Evolutionary conservation across 495 filamentous ascomycete genomes (phyloP), one percentile per base, ranked within the genome.

Genomic region (Ascodesmis nigricans): DNA sequence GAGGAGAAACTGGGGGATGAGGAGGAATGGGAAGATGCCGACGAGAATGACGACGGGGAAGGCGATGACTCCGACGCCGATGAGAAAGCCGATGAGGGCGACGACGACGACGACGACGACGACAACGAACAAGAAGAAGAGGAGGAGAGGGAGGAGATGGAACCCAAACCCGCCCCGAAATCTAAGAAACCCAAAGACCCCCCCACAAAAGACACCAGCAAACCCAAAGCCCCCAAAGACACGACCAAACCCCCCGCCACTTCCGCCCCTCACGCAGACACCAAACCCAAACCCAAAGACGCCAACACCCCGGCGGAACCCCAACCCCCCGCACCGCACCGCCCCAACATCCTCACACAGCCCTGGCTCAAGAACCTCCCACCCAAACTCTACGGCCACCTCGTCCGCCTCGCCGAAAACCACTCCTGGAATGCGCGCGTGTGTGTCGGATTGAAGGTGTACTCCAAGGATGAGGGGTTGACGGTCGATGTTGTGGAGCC

Each of bases 361-460:
- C n/a, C n/a, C n/a, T n/a, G n/a, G n/a, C n/a, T n/a, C n/a, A n/a
- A n/a, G n/a, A n/a, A 8, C 30, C 5, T 8, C 16, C 3, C 19
- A 7, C 7, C 2, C 10, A 19, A n/a, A 3, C 21, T 21, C 8
- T 21, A 45, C 27, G 29, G 16, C n/a, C 42, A 47, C 6, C 3
- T 18, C 2, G n/a, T n/a, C n/a, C n/a, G n/a, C n/a, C n/a, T n/a
- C n/a, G n/a, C n/a, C n/a, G 36, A 39, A 21, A 30, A 37, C 18
- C 17, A 40, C 13, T 27, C 7, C 9, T 49, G 46, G 46, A 41
- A 49, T 29, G 36, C 45, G 18, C 34, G 49, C 14, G 45, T 46
- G 8, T 44, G 40, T 1, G 33, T 49, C 4, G 46, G 46, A 8
- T 36, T 49, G 22, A 35, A 39, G 3, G 29, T 49, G 32, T 49